Evolutionary conservation across 768 basidiomycete species (phyloP), one percentile per base, ranked within the genome.

Genomic region (Rhizopogon vesiculosus): DNA sequence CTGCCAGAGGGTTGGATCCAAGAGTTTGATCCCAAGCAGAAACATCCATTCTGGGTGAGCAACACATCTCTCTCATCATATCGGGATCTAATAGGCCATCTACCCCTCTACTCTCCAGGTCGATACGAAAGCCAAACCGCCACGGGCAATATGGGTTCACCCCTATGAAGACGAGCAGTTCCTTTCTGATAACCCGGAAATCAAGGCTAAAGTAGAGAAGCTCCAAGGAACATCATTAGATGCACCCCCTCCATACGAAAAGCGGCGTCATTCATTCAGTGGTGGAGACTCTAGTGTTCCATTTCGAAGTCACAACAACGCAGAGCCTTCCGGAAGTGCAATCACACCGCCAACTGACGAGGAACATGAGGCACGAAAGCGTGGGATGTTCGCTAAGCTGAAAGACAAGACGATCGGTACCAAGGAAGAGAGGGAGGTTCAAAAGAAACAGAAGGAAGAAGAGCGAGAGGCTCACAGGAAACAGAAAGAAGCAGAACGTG

Each of bases 71-170:
- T 18, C 4, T 31, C 3, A 29, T 18, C 7, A 35, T 16, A 33
- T 33, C 7, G 16, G 5, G 9, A 8, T 42, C 42, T 44, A 38
- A 16, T 18, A n/a, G 31, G 19, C 7, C 18, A 18, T 25, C 29
- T 40, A 35, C 42, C 25, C 25, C 25, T 25, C 25, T 4, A 25
- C 25, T 25, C 25, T n/a, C 8, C 45, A 87, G 84, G 83, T 88
- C 16, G 85, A 90, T 57, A 88, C 86, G 0, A 74, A 69, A 55
- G 79, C 82, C 1, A 72, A 66, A 7, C 87, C 89, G 7, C 81
- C 85, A 1, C 79, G 87, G 0, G 76, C 82, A 0, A 88, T 83
- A 61, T 91, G 87, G 89, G 75, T 76, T 1, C 87, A 91, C 63
- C 87, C 89, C 1, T 81, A 81, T 56, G 84, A 89, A 54, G 86